phyloP scores from a whole-genome alignment of 495 filamentous ascomycete genomes.

The Penicillium subrubescens region DNA sequence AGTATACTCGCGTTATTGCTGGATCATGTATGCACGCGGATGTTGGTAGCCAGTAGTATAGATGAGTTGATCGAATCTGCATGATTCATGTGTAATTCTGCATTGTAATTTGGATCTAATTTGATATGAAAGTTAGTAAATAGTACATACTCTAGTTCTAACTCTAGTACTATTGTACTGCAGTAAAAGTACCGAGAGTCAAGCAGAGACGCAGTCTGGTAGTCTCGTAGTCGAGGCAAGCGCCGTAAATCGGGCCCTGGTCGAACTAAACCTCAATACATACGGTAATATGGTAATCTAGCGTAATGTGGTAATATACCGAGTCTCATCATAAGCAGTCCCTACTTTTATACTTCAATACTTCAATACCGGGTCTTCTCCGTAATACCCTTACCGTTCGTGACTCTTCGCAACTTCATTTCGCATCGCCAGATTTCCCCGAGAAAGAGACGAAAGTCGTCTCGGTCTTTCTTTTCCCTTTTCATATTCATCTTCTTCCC shows the following conservation, averaged over 20 bases:
- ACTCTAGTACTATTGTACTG: no score
- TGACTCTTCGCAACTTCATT: constrained; percentile 2
- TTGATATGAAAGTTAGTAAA: no score
- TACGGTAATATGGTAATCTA: not conserved
- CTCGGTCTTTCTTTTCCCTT: not conserved
- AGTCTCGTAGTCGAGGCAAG: constrained; percentile 9
- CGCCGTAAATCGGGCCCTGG: constrained; percentile 21
- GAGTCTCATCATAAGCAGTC: no score
- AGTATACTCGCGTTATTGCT: not conserved
- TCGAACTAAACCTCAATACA: not conserved
- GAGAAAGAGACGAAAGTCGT: not conserved
- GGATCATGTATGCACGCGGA: not conserved
- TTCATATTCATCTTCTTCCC: constrained; percentile 2
- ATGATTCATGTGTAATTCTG: not conserved
- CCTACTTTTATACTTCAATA: no score
- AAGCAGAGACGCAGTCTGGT: not conserved
- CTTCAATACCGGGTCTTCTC: not conserved
- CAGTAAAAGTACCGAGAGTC: no score
- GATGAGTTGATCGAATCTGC: not conserved
- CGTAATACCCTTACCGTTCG: constrained; percentile 16
- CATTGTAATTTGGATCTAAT: not conserved
- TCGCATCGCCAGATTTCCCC: constrained; percentile 1
- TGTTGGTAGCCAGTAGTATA: not conserved
- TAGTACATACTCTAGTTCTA: not conserved
- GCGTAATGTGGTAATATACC: not conserved